Evolutionary conservation across 495 filamentous ascomycete species (phyloP), one percentile per base, ranked within the genome.

Genomic region (Letharia columbiana): DNA sequence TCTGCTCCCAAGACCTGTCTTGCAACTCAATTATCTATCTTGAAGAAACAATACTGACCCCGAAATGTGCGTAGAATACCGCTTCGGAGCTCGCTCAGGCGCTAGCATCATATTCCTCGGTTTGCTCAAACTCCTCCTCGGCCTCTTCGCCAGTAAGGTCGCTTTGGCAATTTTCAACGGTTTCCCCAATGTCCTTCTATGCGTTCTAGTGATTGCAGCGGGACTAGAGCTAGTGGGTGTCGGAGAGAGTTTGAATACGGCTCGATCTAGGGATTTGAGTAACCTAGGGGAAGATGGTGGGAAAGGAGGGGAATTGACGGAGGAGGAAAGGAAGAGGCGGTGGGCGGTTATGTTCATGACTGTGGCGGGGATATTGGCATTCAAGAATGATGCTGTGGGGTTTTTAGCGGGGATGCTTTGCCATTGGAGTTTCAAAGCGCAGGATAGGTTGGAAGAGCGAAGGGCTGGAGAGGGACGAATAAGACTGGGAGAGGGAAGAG

Each of bases 321-420:
- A 87, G 44, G 78, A 81, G 64, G 87, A 90, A 71, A 80, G 85
- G 42, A 80, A 80, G 60, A 84, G 88, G 69, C 79, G 91, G 40
- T 96, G 90, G 87, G 87, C 84, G 41, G 86, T 95, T 0, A 95
- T 96, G 91, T 82, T 94, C 69, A 84, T 91, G 62, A 97, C 93
- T 50, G 85, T 89, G 37, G 91, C 88, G 2, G 80, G 86, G 23
- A 79, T 91, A 66, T 74, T 98, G 28, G 91, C 90, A n/a, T 96
- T 95, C 67, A 87, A 83, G 75, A 96, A 96, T 73, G 91, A 92
- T 74, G 91, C 86, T 20, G 81, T 95, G 23, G 93, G 93, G 0
- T 96, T 98, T 71, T 65, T 88, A 31, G 91, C 87, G 0, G 93
- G 93, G 0, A 82, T 94, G 80, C 66, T 89, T 15, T 90, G 87